Evolutionary conservation across 306 rosid species (phyloP), one percentile per base, ranked within the genome.

Genomic region (Cyclanthera cordifolia): DNA sequence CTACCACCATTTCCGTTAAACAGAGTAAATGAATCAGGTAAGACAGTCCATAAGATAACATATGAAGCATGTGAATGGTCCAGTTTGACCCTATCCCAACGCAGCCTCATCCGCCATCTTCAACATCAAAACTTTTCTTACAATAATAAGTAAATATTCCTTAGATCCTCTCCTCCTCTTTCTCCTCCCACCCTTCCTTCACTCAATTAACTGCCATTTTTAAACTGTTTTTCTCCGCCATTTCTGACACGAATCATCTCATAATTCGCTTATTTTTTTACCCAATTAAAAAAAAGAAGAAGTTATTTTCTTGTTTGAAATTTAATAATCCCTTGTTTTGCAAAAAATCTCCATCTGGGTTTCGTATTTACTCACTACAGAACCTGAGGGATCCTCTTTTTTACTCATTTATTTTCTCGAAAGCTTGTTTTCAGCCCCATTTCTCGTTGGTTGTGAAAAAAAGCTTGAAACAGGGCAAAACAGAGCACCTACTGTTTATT

Each of bases 91-190:
- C 63, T 34, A 11, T 28, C 30, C 51, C 58, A 65, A 19, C 73
- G 75, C 73, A 75, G 70, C 73, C 69, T 51, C 73, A 51, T 45
- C 67, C 77, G 63, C 55, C 21, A 51, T 45, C 46, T 70, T 39
- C 65, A 2, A 37, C 65, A 17, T 43, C 51, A 20, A 24, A 16
- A 3, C 7, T 9, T 11, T 12, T 24, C 13, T 32, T 17, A 8
- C 21, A n/a, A 8, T 32, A 11, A 45, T 46, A 7, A 13, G 55
- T 66, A n/a, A 69, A 69, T 51, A 51, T 69, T 70, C 73, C 11
- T 19, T 37, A 47, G 39, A 69, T 70, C 65, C 34, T 54, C 74
- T 15, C 50, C 3, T 21, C n/a, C 27, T n/a, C 37, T 37, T 47
- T 47, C 41, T 25, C 17, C 49, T 4, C 69, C 46, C 34, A 6